Conservation (phyloP, 2,329 filamentous ascomycete species). For the Camptophora hylomeconis region DNA sequence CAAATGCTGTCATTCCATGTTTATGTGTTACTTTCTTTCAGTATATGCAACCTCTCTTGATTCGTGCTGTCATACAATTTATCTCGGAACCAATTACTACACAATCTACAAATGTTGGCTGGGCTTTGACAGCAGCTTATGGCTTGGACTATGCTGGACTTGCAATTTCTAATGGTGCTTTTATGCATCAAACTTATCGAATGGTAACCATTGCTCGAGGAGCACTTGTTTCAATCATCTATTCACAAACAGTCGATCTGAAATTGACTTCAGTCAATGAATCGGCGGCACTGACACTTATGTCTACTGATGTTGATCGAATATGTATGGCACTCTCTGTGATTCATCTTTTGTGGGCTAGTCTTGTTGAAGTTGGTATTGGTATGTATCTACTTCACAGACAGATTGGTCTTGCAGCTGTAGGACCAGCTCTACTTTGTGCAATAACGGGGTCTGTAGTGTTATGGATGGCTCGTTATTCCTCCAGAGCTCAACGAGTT, state of each 20-base stretch:
- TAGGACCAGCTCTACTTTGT: conserved; percentile 6
- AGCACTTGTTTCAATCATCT: conserved; percentile 37
- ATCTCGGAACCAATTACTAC: conserved; percentile 1
- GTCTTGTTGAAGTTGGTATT: conserved; percentile 31
- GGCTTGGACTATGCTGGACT: conserved; percentile 30
- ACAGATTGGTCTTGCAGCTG: conserved; percentile 24
- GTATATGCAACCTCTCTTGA: conserved; percentile 1
- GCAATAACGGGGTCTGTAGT: not conserved
- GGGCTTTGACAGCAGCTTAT: conserved; percentile 32
- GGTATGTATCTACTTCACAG: conserved; percentile 30
- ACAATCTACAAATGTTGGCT: conserved; percentile 24
- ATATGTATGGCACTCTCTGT: conserved; percentile 28
- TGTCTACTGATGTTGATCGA: conserved; percentile 32
- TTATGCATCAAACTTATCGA: conserved; percentile 30
- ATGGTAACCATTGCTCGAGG: conserved; percentile 31
- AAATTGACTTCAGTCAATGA: conserved; percentile 22
- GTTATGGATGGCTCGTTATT: conserved; percentile 1
- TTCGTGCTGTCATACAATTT: not conserved
- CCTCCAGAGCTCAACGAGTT: conserved; percentile 17
- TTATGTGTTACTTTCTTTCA: not conserved
- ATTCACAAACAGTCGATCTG: conserved; percentile 31
- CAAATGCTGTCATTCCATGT: not conserved
- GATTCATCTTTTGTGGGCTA: conserved; percentile 34
- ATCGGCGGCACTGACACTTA: conserved; percentile 30
- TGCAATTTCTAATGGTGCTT: conserved; percentile 28